These are phyloP conservation scores for Meyerozyma smithsonii DNA, from an alignment of 1,139 yeast genomes.

Conservation along the genomic window DNA sequence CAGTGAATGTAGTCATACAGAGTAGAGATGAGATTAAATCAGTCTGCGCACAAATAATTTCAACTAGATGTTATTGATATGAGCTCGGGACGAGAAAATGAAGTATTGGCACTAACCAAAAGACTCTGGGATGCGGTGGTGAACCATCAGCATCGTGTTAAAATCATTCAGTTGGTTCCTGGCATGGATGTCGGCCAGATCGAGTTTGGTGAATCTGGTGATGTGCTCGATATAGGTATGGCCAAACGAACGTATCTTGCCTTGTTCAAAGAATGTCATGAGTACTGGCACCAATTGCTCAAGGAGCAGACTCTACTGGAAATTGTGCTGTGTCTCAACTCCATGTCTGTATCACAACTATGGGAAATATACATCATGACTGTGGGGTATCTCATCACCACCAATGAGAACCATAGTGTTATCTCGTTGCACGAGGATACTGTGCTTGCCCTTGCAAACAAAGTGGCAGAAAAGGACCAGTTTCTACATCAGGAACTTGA, in stretches of 20 bases:
- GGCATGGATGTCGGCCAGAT: conserved; percentile 9
- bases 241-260: conserved; percentile 25
- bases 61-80: no score
- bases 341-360: background rate
- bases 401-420: conserved; percentile 38
- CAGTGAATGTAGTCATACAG: conserved; percentile 2
- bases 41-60: no score
- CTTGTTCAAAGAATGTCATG: conserved; percentile 33
- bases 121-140: background rate
- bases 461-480: conserved; percentile 6
- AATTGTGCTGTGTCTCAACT: background rate
- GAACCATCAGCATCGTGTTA: background rate
- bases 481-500: conserved; percentile 24
- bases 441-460: conserved; percentile 13
- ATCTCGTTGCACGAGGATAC: conserved; percentile 27
- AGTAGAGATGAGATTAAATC: background rate
- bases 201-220: conserved; percentile 12
- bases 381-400: conserved; percentile 32
- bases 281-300: conserved; percentile 22
- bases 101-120: background rate
- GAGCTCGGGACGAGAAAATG: conserved; percentile 11
- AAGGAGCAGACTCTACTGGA: background rate
- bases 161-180: conserved; percentile 19
- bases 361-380: conserved; percentile 21
- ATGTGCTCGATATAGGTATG: conserved; percentile 31